A percentile compares a stretch with the other conserved stretches of the same genome.
phyloP scores from a whole-genome alignment of 257 asterid genomes.

The Solanum arcanum region DNA sequence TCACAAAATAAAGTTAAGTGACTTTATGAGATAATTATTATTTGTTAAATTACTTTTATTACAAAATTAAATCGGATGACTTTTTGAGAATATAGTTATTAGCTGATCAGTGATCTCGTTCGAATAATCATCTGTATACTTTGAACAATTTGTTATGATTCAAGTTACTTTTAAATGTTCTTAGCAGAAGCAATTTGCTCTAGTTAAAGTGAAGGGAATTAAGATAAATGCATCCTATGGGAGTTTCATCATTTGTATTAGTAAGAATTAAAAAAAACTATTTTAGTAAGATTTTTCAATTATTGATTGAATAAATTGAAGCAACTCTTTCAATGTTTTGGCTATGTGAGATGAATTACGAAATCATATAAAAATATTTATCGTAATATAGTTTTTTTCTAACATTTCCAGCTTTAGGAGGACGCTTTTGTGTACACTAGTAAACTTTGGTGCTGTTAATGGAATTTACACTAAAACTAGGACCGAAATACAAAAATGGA shows the following conservation, averaged over 20 bases:
- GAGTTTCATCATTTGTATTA: too few relatives aligned
- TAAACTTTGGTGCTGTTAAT: not conserved
- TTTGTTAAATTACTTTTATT: too few relatives aligned
- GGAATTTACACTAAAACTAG: not conserved
- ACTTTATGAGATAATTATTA: too few relatives aligned
- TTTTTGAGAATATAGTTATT: too few relatives aligned
- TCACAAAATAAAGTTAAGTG: too few relatives aligned
- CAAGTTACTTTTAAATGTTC: not conserved
- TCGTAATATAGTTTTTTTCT: not conserved
- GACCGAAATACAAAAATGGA: not conserved
- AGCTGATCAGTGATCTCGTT: not conserved
- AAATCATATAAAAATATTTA: not conserved
- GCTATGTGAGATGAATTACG: not conserved
- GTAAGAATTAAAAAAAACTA: too few relatives aligned
- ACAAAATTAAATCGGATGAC: too few relatives aligned
- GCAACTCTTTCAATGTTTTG: not conserved
- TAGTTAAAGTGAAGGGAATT: not conserved
- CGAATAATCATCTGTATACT: too few relatives aligned
- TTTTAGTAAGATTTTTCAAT: too few relatives aligned
- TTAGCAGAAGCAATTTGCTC: not conserved
- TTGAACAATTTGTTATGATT: not conserved
- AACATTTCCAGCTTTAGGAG: not conserved
- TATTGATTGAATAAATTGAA: too few relatives aligned
- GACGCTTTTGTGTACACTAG: not conserved
- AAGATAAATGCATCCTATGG: not conserved